Conservation (phyloP, 2,329 filamentous ascomycete species). For the Cercospora zeae-maydis region DNA sequence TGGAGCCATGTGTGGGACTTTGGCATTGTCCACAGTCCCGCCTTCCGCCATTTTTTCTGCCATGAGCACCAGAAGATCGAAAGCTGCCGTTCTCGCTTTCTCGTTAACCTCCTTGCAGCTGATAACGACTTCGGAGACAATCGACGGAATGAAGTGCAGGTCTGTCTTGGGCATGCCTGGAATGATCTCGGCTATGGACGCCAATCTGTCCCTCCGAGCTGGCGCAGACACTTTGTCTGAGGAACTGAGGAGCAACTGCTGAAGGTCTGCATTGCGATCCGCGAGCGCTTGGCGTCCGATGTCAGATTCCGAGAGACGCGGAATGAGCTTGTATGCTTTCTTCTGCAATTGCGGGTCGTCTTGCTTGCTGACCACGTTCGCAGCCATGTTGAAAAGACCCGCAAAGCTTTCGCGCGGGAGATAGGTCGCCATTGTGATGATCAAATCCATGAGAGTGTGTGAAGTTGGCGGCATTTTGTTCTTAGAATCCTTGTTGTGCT, state of each 20-base stretch:
- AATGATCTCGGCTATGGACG: constrained; percentile 76
- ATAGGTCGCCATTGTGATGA: constrained; percentile 94
- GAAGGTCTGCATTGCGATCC: constrained; percentile 73
- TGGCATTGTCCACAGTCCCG: constrained; percentile 75
- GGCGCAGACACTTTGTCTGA: constrained; percentile 83
- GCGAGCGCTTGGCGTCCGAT: constrained; percentile 70
- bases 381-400: constrained; percentile 80
- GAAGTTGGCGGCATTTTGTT: constrained; percentile 84
- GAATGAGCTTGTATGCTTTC: constrained; percentile 98
- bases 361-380: constrained; percentile 74
- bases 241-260: constrained; percentile 73
- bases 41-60: constrained; percentile 76
- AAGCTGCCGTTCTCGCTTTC: constrained; percentile 82
- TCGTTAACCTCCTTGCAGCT: constrained; percentile 98
- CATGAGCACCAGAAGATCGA: constrained; percentile 84
- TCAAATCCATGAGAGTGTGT: constrained; percentile 92
- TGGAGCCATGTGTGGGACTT: constrained; percentile 77
- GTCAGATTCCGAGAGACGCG: constrained; percentile 77
- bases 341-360: constrained; percentile 92
- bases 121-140: constrained; percentile 91
- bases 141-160: constrained; percentile 87
- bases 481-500: constrained; percentile 49
- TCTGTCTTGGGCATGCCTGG: constrained; percentile 72
- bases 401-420: constrained; percentile 82
- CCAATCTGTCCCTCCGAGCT: constrained; percentile 78